Percentiles rank a stretch among this genome's conserved stretches.
Conservation (phyloP, 1,284 basidiomycete species). For the Inonotus obliquus region DNA sequence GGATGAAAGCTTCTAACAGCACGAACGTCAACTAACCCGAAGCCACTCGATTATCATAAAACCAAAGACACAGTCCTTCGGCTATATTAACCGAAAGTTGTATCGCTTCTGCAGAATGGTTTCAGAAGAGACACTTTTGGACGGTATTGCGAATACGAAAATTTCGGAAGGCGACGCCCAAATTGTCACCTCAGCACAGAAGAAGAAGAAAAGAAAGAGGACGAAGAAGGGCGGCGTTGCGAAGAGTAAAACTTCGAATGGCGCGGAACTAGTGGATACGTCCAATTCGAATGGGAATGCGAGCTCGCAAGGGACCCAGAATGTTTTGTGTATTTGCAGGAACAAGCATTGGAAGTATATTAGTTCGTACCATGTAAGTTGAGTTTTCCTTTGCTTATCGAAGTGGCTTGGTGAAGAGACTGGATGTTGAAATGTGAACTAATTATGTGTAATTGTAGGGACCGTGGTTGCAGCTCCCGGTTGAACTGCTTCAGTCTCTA, state of each 20-base stretch:
- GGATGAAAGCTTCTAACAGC: neutral
- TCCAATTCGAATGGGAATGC: slow-evolving; percentile 24
- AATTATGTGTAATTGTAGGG: slow-evolving; percentile 46
- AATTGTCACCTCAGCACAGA: slow-evolving; percentile 29
- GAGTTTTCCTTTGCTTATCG: neutral
- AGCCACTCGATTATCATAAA: neutral
- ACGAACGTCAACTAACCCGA: neutral
- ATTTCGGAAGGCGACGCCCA: neutral
- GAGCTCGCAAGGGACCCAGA: slow-evolving; percentile 35
- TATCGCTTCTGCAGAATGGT: too few relatives aligned
- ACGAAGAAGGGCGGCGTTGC: slow-evolving; percentile 43
- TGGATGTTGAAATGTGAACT: neutral
- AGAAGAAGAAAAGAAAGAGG: slow-evolving; percentile 76
- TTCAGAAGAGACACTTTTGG: neutral
- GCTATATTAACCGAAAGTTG: too few relatives aligned
- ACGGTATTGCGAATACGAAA: neutral
- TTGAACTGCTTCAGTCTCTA: slow-evolving; percentile 77
- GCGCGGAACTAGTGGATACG: slow-evolving; percentile 12
- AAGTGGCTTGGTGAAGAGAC: neutral
- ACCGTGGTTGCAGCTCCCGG: slow-evolving; percentile 80
- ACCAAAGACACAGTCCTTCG: too few relatives aligned
- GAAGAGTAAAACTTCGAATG: slow-evolving; percentile 30
- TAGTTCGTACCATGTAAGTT: slow-evolving; percentile 78
- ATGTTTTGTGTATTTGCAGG: slow-evolving; percentile 73
- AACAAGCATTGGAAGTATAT: slow-evolving; percentile 88